A percentile compares a stretch with the other conserved stretches of the same genome.
These are phyloP conservation scores for Penicillium macrosclerotiorum DNA, from an alignment of 495 filamentous ascomycete genomes.

Conservation along the genomic window DNA sequence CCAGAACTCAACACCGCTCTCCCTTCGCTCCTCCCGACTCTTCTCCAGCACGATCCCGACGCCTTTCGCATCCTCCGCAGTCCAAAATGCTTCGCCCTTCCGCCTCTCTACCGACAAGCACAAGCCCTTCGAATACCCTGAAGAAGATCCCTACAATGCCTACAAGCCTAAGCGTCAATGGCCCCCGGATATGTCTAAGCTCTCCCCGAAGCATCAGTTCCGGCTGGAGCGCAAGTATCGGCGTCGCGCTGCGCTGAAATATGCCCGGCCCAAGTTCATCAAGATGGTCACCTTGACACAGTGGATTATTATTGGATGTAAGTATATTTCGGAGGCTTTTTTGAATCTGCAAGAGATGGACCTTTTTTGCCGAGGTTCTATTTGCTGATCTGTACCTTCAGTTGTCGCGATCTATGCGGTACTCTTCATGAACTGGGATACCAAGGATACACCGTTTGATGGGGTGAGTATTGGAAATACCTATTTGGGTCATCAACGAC, in stretches of 20 bases:
- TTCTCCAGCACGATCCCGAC: slow-evolving; percentile 18
- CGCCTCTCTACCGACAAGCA: slow-evolving; percentile 34
- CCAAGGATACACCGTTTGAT: slow-evolving; percentile 60
- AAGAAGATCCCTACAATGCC: slow-evolving; percentile 44
- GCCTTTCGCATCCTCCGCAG: slow-evolving; percentile 14
- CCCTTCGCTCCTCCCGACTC: slow-evolving; percentile 6
- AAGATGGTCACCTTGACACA: slow-evolving; percentile 70
- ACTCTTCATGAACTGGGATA: slow-evolving; percentile 75
- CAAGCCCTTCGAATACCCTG: slow-evolving; percentile 5
- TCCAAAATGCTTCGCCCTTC: slow-evolving; percentile 32
- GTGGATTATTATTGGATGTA: slow-evolving; percentile 63
- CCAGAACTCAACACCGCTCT: slow-evolving; percentile 9
- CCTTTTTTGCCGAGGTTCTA: no score
- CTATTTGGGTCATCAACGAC: background rate
- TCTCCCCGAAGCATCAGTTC: slow-evolving; percentile 82
- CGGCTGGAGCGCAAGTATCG: slow-evolving; percentile 63
- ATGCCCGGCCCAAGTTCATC: slow-evolving; percentile 68
- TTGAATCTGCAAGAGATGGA: background rate
- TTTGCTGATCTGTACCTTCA: slow-evolving; percentile 34
- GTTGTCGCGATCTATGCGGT: slow-evolving; percentile 70
- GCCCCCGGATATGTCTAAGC: slow-evolving; percentile 86
- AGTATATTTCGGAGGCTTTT: slow-evolving; percentile 19
- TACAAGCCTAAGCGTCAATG: slow-evolving; percentile 84
- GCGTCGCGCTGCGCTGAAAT: slow-evolving; percentile 67
- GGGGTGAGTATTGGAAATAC: slow-evolving; percentile 31